Evolutionary conservation across 257 asterid species (phyloP), one percentile per base, ranked within the genome.

Genomic region (Primulina tabacum): DNA sequence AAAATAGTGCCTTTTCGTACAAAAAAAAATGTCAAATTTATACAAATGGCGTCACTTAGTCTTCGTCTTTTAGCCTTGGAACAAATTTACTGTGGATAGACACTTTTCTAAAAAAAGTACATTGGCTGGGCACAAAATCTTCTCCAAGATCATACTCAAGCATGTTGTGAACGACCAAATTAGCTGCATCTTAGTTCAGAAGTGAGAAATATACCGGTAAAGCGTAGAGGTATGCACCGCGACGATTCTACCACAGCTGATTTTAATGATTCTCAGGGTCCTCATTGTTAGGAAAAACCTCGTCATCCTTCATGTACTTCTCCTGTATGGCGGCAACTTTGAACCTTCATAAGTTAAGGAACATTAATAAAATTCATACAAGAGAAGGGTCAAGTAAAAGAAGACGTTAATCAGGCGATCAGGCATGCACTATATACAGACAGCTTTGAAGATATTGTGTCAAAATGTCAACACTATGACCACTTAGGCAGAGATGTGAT

Each of bases 251-350:
- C 55, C n/a, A 32, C 57, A 52, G 40, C 58, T 75, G 20, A 57
- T 69, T 37, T 73, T 69, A 53, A 68, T 71, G 65, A 37, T 59
- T 71, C 68, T 70, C 80, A 30, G 81, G 33, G 33, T 78, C 77
- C 17, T 73, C 71, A 43, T 63, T 29, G 21, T 78, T 88, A 33
- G 61, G 5, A 66, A 11, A 47, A 9, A 71, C 75, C 24, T 85
- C 95, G 0, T 83, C 96, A 26, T 91, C 99, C 78, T 89, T 94
- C 79, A 88, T 86, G 92, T 94, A 88, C 80, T 88, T 94, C 92
- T 94, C 99, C 83, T 94, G 99, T 81, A 94, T 97, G 28, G 96
- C 95, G 69, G 97, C 97, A 79, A 91, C 96, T 81, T 97, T 94
- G 81, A 80, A 67, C 68, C 43, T 61, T 73, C 40, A 34, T 50